phyloP scores from a whole-genome alignment of 345 rosid species.

The Aquilaria sinensis region DNA sequence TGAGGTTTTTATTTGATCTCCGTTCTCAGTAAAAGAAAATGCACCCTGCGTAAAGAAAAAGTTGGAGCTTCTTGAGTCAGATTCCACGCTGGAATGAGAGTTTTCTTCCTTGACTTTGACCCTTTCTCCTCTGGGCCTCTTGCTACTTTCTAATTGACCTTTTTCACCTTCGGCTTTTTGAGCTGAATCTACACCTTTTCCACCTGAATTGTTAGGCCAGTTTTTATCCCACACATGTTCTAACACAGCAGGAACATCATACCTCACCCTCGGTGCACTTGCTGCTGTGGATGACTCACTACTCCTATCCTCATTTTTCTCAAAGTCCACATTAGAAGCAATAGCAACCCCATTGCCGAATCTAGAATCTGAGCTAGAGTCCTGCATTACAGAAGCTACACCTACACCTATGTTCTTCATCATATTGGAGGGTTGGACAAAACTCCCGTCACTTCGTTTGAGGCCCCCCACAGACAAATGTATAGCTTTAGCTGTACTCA shows the following conservation, averaged over 20 bases:
- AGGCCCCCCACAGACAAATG: slow-evolving; percentile 22
- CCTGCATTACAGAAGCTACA: slow-evolving; percentile 26
- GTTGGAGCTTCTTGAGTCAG: slow-evolving; percentile 85
- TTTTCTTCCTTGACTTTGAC: slow-evolving; percentile 72
- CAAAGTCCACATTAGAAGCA: slow-evolving; percentile 46
- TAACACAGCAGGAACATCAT: slow-evolving; percentile 30
- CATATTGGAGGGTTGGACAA: slow-evolving; percentile 34
- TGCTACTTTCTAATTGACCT: slow-evolving; percentile 44
- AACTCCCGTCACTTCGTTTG: slow-evolving; percentile 36
- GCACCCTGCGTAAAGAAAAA: slow-evolving; percentile 72
- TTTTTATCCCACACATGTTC: slow-evolving; percentile 37
- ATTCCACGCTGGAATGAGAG: slow-evolving; percentile 80
- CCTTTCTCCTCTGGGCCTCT: slow-evolving; percentile 78
- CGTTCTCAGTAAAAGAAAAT: slow-evolving; percentile 40
- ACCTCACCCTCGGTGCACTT: slow-evolving; percentile 45
- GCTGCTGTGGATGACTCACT: slow-evolving; percentile 83
- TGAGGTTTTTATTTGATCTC: slow-evolving; percentile 36
- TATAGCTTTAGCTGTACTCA: slow-evolving; percentile 34
- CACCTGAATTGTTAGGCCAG: slow-evolving; percentile 36
- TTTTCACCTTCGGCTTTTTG: slow-evolving; percentile 48
- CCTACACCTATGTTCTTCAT: slow-evolving; percentile 21
- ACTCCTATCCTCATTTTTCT: slow-evolving; percentile 61
- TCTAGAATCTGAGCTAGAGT: slow-evolving; percentile 41
- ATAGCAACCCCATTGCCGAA: slow-evolving; percentile 42
- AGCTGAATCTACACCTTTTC: slow-evolving; percentile 32